phyloP scores from a whole-genome alignment of 108 stramenopile species.

The Aurantiochytrium sp. region DNA sequence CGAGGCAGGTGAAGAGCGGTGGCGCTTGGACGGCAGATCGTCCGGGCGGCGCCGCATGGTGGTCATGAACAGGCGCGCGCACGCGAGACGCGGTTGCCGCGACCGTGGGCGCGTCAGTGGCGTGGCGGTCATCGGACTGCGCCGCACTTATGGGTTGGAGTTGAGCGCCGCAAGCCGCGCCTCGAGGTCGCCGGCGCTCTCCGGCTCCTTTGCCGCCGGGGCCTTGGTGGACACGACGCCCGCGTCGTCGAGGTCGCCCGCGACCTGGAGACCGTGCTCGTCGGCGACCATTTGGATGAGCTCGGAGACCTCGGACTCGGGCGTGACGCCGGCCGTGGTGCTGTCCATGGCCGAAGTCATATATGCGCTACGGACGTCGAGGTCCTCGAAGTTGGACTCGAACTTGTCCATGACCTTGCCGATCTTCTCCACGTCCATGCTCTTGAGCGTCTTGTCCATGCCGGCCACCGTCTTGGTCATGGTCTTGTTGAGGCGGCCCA shows the following conservation, averaged over 20 bases:
- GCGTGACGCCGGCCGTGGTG: slow-evolving; percentile 87
- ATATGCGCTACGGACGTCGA: slow-evolving; percentile 84
- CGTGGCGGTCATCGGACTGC: too few species aligned
- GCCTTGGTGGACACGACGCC: slow-evolving; percentile 72
- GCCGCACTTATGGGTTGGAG: background rate
- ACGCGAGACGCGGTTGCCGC: too few species aligned
- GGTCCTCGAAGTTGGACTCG: slow-evolving; percentile 96
- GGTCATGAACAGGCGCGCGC: too few species aligned
- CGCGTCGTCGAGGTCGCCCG: slow-evolving; percentile 81
- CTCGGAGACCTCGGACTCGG: slow-evolving; percentile 88
- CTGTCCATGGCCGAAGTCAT: slow-evolving; percentile 94
- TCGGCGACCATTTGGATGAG: slow-evolving; percentile 71
- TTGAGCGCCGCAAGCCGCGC: slow-evolving; percentile 20
- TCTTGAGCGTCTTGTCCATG: slow-evolving; percentile 77
- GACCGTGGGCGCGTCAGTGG: too few species aligned
- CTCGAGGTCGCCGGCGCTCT: slow-evolving; percentile 35
- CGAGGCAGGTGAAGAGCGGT: too few species aligned
- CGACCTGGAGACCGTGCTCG: slow-evolving; percentile 83
- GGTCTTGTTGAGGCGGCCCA: slow-evolving; percentile 78
- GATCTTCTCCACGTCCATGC: slow-evolving; percentile 90
- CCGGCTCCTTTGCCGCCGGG: slow-evolving; percentile 43
- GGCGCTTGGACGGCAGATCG: too few species aligned
- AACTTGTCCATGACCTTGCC: slow-evolving; percentile 86
- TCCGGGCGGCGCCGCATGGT: too few species aligned
- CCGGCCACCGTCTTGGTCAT: slow-evolving; percentile 89